Evolutionary conservation across 1,139 yeast genomes (phyloP).

Genomic region (Kazachstania sp.): DNA sequence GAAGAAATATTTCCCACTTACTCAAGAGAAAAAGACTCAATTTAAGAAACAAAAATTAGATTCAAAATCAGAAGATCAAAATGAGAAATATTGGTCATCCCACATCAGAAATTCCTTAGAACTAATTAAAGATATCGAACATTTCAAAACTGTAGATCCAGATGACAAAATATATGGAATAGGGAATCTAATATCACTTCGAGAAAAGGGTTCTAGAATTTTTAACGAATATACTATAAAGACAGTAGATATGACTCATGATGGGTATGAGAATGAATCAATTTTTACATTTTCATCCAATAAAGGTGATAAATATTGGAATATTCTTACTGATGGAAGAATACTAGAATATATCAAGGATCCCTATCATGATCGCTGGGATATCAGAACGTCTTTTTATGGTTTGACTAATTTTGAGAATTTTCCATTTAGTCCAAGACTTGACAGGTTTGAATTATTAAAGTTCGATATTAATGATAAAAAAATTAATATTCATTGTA

Average conservation of each 20-base stretch:
- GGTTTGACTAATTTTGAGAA: not conserved
- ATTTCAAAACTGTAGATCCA: not conserved
- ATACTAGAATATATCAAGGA: not conserved
- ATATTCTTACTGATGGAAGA: not conserved
- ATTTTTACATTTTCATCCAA: not conserved
- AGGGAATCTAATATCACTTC: not conserved
- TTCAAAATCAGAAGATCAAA: not conserved
- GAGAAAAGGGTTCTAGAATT: not conserved
- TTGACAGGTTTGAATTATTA: not conserved
- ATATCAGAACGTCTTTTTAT: not conserved
- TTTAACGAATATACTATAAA: not conserved
- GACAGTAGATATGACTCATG: not conserved
- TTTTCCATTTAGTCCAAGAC: not conserved
- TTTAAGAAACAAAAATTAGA: constrained; percentile 3
- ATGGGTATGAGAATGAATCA: not conserved
- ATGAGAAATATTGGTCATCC: not conserved
- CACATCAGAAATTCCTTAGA: not conserved
- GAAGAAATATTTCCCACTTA: constrained; percentile 39
- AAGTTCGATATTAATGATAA: not conserved
- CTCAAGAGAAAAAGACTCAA: constrained; percentile 5
- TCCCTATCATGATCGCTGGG: not conserved
- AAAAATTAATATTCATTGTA: not conserved
- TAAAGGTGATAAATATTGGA: not conserved
- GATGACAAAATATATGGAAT: not conserved
- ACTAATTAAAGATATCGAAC: not conserved